Percentiles rank a stretch among this genome's conserved stretches.
phyloP scores from a whole-genome alignment of 345 rosid species.

The Tarenaya hassleriana region DNA sequence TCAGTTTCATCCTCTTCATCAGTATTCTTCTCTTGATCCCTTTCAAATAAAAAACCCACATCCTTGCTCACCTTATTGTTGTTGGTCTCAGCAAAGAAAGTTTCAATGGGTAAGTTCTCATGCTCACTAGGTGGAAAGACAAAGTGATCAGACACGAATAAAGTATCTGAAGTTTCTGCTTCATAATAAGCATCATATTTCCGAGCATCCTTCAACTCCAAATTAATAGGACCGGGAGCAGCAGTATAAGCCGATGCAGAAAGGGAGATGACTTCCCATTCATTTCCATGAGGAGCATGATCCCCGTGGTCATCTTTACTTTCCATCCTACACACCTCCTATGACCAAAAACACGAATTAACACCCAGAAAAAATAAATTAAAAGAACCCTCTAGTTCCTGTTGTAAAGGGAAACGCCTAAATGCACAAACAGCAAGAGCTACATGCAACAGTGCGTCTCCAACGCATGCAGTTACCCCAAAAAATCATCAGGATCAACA shows the following conservation, averaged over 20 bases:
- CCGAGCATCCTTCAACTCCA: constrained; percentile 34
- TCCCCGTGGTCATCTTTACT: constrained; percentile 43
- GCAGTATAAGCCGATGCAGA: constrained; percentile 94
- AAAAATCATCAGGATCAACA: constrained; percentile 9
- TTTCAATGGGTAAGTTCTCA: constrained; percentile 53
- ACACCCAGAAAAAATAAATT: constrained; percentile 3
- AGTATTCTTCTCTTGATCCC: constrained; percentile 33
- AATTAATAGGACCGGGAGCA: constrained; percentile 63
- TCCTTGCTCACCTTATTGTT: constrained; percentile 21
- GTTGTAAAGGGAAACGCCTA: not conserved
- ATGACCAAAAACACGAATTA: not conserved
- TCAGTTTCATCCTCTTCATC: constrained; percentile 46
- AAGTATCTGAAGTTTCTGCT: constrained; percentile 53
- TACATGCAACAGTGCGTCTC: not conserved
- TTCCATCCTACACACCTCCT: constrained; percentile 42
- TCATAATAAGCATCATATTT: constrained; percentile 30
- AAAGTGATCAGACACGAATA: constrained; percentile 78
- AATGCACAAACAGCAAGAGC: not conserved
- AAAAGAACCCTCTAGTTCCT: not conserved
- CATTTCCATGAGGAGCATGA: constrained; percentile 50
- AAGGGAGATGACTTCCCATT: constrained; percentile 94
- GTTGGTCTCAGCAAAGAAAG: no score
- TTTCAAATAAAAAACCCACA: constrained; percentile 25
- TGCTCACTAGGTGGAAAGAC: constrained; percentile 63
- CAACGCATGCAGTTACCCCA: not conserved